A percentile compares a stretch with the other conserved stretches of the same genome.
Evolutionary conservation across 164 flowering plant genomes (phyloP).

Genomic region (Vitis cinerea): DNA sequence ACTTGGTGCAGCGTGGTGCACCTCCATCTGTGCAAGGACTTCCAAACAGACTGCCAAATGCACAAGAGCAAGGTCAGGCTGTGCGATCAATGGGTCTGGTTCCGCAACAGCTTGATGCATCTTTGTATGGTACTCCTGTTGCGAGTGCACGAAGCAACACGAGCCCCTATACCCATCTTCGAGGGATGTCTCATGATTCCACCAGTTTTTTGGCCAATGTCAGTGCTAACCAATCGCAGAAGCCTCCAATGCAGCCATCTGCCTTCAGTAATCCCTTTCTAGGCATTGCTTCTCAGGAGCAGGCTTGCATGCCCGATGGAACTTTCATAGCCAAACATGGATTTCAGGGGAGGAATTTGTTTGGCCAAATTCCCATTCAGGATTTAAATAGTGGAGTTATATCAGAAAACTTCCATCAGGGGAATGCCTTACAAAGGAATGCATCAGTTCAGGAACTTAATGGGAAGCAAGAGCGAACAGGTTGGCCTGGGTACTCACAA

Average conservation of each 20-base stretch:
- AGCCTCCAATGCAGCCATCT: slow-evolving; percentile 38
- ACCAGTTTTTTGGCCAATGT: slow-evolving; percentile 30
- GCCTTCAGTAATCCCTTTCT: slow-evolving; percentile 38
- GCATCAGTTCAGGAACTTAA: slow-evolving; percentile 35
- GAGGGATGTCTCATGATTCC: slow-evolving; percentile 43
- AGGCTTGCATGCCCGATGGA: slow-evolving; percentile 32
- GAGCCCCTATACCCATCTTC: slow-evolving; percentile 43
- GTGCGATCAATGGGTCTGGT: slow-evolving; percentile 26
- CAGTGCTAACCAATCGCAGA: slow-evolving; percentile 37
- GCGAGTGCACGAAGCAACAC: slow-evolving; percentile 34
- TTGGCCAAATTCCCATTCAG: slow-evolving; percentile 37
- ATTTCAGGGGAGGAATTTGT: slow-evolving; percentile 37
- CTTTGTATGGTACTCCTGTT: slow-evolving; percentile 58
- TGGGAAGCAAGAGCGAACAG: slow-evolving; percentile 38
- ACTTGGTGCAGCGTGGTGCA: slow-evolving; percentile 43
- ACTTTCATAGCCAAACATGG: slow-evolving; percentile 37
- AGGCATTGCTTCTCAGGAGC: slow-evolving; percentile 34
- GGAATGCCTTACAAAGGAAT: slow-evolving; percentile 28
- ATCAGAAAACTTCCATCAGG: slow-evolving; percentile 36
- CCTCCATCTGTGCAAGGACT: slow-evolving; percentile 45
- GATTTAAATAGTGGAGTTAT: slow-evolving; percentile 25
- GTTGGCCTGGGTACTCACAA: slow-evolving; percentile 32
- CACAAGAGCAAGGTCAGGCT: slow-evolving; percentile 46
- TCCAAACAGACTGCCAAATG: slow-evolving; percentile 33
- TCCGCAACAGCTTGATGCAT: slow-evolving; percentile 48